Evolutionary conservation across 129 eudicot species (phyloP).

Genomic region (Helianthus tuberosus): DNA sequence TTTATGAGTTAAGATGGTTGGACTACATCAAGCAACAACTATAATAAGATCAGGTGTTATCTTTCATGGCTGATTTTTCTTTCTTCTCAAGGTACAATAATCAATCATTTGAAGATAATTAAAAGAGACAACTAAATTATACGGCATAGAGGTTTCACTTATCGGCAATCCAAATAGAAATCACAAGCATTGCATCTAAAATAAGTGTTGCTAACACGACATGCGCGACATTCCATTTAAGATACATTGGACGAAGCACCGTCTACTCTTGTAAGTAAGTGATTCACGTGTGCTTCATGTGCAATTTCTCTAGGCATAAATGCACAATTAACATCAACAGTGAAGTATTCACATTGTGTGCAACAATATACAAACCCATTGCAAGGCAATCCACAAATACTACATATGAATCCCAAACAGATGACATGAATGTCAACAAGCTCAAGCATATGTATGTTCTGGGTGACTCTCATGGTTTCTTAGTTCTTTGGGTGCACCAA

Average conservation of each 20-base stretch:
- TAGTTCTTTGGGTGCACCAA: neutral
- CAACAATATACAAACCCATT: neutral
- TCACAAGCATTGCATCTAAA: slow-evolving; percentile 2
- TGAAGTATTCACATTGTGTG: neutral
- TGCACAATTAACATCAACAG: slow-evolving; percentile 4
- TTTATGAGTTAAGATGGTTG: no score
- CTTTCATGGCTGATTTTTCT: no score
- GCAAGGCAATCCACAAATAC: neutral
- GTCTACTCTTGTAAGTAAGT: slow-evolving; percentile 1
- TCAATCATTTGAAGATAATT: no score
- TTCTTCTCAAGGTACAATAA: no score
- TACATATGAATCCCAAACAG: no score
- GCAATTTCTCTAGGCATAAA: slow-evolving; percentile 1
- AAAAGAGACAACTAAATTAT: no score
- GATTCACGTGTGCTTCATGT: slow-evolving; percentile 22
- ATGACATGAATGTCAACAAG: neutral
- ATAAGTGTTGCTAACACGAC: neutral
- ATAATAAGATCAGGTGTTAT: no score
- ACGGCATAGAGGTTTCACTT: no score
- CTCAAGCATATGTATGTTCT: neutral
- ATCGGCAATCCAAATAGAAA: slow-evolving; percentile 4
- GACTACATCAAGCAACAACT: no score
- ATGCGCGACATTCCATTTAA: slow-evolving; percentile 6
- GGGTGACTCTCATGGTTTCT: neutral
- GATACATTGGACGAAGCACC: neutral